These are phyloP conservation scores for Alternaria sp. DNA, from an alignment of 2,329 filamentous ascomycete species.

Conservation along the genomic window DNA sequence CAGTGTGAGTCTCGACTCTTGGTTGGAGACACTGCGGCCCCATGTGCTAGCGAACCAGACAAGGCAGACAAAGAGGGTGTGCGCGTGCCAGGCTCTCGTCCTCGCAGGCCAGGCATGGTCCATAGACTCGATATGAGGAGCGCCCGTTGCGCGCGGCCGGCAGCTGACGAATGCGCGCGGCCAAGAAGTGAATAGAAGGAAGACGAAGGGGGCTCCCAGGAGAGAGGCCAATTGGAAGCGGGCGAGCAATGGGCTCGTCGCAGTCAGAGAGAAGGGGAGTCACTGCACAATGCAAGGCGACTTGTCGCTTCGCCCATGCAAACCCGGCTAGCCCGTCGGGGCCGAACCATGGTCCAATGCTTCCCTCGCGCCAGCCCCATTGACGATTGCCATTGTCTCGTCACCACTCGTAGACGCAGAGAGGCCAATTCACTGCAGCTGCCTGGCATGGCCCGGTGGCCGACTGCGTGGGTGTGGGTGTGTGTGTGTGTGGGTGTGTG, in stretches of 20 bases:
- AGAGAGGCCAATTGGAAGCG: conserved; percentile 38
- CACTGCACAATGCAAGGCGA: conserved; percentile 28
- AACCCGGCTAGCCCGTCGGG: conserved; percentile 26
- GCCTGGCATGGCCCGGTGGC: conserved; percentile 23
- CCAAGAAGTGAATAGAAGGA: conserved; percentile 47
- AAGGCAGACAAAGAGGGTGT: conserved; percentile 46
- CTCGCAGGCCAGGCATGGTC: conserved; percentile 34
- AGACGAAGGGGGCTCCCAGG: conserved; percentile 32
- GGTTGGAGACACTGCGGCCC: conserved; percentile 34
- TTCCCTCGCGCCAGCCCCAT: conserved; percentile 3
- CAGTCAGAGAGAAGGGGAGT: conserved; percentile 38
- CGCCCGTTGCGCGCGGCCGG: conserved; percentile 37
- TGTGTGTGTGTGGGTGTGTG: no score
- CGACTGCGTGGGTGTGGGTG: conserved; percentile 13
- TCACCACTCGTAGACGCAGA: neutral
- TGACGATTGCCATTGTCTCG: conserved; percentile 4
- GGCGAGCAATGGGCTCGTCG: conserved; percentile 26
- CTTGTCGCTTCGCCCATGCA: conserved; percentile 25
- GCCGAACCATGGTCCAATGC: conserved; percentile 2
- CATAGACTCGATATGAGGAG: conserved; percentile 19
- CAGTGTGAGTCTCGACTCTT: conserved; percentile 35
- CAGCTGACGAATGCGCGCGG: conserved; percentile 44
- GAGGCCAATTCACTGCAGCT: conserved; percentile 33
- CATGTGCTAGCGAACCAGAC: conserved; percentile 35
- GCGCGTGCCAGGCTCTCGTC: conserved; percentile 28